Conservation (phyloP, 495 filamentous ascomycete species). For the Aspergillus leporis region DNA sequence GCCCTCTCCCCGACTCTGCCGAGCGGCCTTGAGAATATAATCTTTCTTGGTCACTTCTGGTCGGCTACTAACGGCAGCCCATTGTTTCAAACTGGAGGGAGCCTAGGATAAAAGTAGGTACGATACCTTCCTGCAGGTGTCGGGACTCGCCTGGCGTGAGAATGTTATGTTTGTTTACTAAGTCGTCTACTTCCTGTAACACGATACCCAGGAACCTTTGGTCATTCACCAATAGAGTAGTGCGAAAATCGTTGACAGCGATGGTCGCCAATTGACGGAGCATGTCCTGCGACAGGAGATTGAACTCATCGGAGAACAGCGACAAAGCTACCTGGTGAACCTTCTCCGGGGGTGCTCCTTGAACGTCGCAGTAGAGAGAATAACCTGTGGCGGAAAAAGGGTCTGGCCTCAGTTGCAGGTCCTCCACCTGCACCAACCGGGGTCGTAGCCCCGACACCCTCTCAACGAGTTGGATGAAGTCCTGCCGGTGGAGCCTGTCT, state of each 20-base stretch:
- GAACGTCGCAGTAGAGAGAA: constrained; percentile 10
- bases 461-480: constrained; percentile 19
- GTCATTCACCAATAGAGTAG: constrained; percentile 9
- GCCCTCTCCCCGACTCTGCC: constrained; percentile 33
- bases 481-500: constrained; percentile 27
- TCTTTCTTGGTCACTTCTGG: constrained; percentile 16
- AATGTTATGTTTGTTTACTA: constrained; percentile 5
- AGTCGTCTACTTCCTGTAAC: constrained; percentile 10
- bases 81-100: constrained; percentile 12
- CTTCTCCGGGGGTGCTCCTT: constrained; percentile 1
- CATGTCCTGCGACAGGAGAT: constrained; percentile 7
- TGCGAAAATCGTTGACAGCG: constrained; percentile 11
- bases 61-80: neutral
- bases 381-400: constrained; percentile 3
- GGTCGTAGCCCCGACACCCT: constrained; percentile 15
- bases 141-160: constrained; percentile 10
- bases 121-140: constrained; percentile 9
- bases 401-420: constrained; percentile 9
- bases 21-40: constrained; percentile 36
- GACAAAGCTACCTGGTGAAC: constrained; percentile 7
- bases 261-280: constrained; percentile 10
- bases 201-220: constrained; percentile 13
- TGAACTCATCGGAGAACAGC: constrained; percentile 11
- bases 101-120: constrained; percentile 16
- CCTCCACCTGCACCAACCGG: constrained; percentile 6